These are phyloP conservation scores for Styphnolobium japonicum DNA, from an alignment of 306 rosid genomes.

Conservation along the genomic window DNA sequence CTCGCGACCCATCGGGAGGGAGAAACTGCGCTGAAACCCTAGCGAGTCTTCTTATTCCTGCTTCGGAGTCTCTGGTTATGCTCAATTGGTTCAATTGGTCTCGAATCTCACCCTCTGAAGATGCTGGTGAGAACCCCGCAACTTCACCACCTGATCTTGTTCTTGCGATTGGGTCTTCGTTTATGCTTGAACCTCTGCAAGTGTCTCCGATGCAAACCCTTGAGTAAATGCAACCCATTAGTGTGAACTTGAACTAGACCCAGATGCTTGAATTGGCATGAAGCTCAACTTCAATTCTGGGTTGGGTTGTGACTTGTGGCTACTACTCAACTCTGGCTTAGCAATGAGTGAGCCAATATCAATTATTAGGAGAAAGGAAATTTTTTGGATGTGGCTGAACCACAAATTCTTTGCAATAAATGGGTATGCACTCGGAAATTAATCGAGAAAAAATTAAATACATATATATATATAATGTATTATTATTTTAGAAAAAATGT, in stretches of 20 bases:
- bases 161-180: conserved; percentile 41
- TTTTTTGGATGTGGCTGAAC: neutral
- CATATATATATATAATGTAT: no score
- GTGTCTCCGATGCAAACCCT: conserved; percentile 76
- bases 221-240: conserved; percentile 93
- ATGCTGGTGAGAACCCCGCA: conserved; percentile 40
- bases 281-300: conserved; percentile 24
- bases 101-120: conserved; percentile 46
- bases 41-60: conserved; percentile 71
- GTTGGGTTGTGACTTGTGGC: no score
- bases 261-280: conserved; percentile 46
- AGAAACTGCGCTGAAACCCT: conserved; percentile 95
- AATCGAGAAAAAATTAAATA: neutral
- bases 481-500: no score
- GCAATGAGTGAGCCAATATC: neutral
- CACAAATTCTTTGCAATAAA: conserved; percentile 21
- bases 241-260: conserved; percentile 4
- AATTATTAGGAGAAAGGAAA: conserved; percentile 23
- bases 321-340: neutral
- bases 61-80: conserved; percentile 64
- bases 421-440: neutral
- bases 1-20: conserved; percentile 84
- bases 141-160: conserved; percentile 36
- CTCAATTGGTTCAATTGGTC: conserved; percentile 53
- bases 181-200: conserved; percentile 43